Base-by-base conservation (phyloP, 2,329 filamentous ascomycete species). In the Epichloe brachyelytri region DNA sequence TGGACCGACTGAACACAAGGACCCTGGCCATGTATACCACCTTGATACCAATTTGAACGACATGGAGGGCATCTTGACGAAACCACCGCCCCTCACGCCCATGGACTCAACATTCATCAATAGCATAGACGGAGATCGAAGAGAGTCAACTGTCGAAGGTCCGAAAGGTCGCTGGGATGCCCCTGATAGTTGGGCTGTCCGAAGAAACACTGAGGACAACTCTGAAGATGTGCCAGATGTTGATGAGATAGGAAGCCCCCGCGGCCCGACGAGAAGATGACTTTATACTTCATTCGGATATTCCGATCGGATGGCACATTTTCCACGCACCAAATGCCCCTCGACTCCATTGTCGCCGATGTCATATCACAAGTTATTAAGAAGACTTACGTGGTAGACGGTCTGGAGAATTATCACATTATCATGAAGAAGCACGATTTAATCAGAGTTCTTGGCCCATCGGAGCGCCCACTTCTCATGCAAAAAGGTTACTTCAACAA, bases 141-240 rank as follows among this genome's bases (percentile, higher is more conserved):
- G 61, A 26, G 64, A 67, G 39, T 65, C 65, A 17, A 54, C 64
- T 22, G 54, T 60, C 30, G 66, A 65, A 17, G 59, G 59, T 2
- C 69, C 69, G 3, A 72, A 73, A 51, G 82, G 83, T 2, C 80
- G 80, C 3, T 98, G 91, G 91, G 87, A 94, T 65, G 90, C 90
- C 3, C 91, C 93, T 1, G 91, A 97, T 65, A 96, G 90, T 64
- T 98, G 93, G 93, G 89, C 87, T 48, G 91, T 97, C 26, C 87
- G 86, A 58, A 83, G 82, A 54, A 75, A 75, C 43, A 79, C 78
- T 7, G 83, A 88, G 58, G 85, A 88, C 50, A 77, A 77, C 55
- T 71, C 75, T n/a, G 62, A 64, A 57, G 77, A 72, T 58, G 69
- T 64, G 4, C 70, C 74, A 1, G 85, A 88, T 51, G 71, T 78